Percentiles rank a stretch among this genome's conserved stretches.
Evolutionary conservation across 2,329 filamentous ascomycete species (phyloP).

Genomic region (Stachybotrys chlorohalonatus): DNA sequence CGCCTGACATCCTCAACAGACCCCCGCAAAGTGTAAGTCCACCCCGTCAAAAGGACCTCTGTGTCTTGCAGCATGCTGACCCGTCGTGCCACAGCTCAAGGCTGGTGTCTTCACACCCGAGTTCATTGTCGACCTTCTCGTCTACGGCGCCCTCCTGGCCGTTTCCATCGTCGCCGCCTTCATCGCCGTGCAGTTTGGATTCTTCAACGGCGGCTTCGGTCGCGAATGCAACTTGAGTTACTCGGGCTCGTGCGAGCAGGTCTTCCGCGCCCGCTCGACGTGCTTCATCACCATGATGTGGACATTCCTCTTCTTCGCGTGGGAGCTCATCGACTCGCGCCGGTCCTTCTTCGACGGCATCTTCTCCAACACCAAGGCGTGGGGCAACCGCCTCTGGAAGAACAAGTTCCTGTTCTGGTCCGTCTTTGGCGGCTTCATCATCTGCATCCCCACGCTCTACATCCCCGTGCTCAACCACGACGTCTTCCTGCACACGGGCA

Average conservation of each 20-base stretch:
- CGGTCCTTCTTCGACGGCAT: slow-evolving; percentile 55
- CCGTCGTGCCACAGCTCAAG: slow-evolving; percentile 16
- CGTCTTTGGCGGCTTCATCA: slow-evolving; percentile 42
- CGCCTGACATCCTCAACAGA: slow-evolving; percentile 46
- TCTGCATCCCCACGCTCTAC: slow-evolving; percentile 53
- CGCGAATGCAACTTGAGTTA: slow-evolving; percentile 48
- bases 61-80: neutral
- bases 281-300: slow-evolving; percentile 60
- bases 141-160: slow-evolving; percentile 57
- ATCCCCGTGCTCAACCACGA: slow-evolving; percentile 57
- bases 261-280: slow-evolving; percentile 57
- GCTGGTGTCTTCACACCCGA: slow-evolving; percentile 56
- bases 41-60: neutral
- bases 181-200: slow-evolving; percentile 47
- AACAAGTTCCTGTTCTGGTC: slow-evolving; percentile 45
- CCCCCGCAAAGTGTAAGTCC: slow-evolving; percentile 9
- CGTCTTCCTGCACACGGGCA: slow-evolving; percentile 58
- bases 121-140: slow-evolving; percentile 52
- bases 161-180: slow-evolving; percentile 49
- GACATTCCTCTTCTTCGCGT: slow-evolving; percentile 59
- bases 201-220: slow-evolving; percentile 45
- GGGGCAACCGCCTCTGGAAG: slow-evolving; percentile 44
- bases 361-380: slow-evolving; percentile 40
- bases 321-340: slow-evolving; percentile 59
- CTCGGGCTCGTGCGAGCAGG: slow-evolving; percentile 39